phyloP scores from a whole-genome alignment of 1,284 basidiomycete genomes.

The Ustilago esculenta region DNA sequence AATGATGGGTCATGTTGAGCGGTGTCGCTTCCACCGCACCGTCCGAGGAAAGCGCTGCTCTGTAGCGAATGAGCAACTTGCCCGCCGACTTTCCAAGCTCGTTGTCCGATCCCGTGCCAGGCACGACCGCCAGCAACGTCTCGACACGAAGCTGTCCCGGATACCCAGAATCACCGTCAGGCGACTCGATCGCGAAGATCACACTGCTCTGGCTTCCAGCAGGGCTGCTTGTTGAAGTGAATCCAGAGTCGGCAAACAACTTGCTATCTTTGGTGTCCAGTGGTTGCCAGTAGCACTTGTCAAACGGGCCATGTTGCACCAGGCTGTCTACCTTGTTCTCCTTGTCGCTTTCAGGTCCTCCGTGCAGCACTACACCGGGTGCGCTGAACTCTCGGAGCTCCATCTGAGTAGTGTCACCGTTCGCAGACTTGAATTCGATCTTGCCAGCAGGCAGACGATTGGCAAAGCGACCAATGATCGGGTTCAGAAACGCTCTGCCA shows the following conservation, averaged over 20 bases:
- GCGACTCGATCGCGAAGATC: constrained; percentile 53
- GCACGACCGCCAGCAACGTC: constrained; percentile 45
- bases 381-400: constrained; percentile 48
- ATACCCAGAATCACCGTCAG: constrained; percentile 56
- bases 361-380: constrained; percentile 55
- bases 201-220: constrained; percentile 28
- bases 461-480: constrained; percentile 60
- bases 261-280: constrained; percentile 34
- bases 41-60: constrained; percentile 44
- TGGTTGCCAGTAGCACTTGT: constrained; percentile 53
- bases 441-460: constrained; percentile 61
- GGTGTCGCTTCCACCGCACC: constrained; percentile 52
- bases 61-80: constrained; percentile 53
- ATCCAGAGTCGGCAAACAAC: constrained; percentile 34
- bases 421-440: constrained; percentile 28
- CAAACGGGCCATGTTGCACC: constrained; percentile 56
- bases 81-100: constrained; percentile 44
- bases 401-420: constrained; percentile 27
- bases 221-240: constrained; percentile 28
- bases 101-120: constrained; percentile 12
- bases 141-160: constrained; percentile 58
- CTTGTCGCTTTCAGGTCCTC: constrained; percentile 48
- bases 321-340: constrained; percentile 23
- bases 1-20: constrained; percentile 64
- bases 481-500: constrained; percentile 57